A percentile compares a stretch with the other conserved stretches of the same genome.
Evolutionary conservation across 2,329 filamentous ascomycete species (phyloP).

Genomic region (Ascochyta pisi): DNA sequence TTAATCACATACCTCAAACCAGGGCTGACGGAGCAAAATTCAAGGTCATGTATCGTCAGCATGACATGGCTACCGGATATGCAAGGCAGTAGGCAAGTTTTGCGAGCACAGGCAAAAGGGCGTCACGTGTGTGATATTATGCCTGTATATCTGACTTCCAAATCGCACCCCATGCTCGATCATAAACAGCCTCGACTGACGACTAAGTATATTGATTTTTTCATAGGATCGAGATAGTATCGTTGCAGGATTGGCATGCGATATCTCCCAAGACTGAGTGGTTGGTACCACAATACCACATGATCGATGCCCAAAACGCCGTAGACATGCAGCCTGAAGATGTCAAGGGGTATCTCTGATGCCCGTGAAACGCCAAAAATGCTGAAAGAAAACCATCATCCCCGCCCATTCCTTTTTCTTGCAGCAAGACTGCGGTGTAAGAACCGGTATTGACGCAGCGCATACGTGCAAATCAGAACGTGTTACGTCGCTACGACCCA

Average conservation of each 20-base stretch:
- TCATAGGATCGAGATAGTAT: background rate
- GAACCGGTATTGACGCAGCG: background rate
- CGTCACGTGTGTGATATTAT: background rate
- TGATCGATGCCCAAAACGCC: constrained; percentile 5
- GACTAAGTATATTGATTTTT: background rate
- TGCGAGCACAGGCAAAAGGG: background rate
- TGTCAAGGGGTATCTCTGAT: constrained; percentile 18
- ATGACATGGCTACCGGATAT: no score
- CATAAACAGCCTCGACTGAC: background rate
- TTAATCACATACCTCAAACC: no score
- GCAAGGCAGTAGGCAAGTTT: no score
- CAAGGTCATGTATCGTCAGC: no score
- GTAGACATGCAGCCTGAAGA: constrained; percentile 14
- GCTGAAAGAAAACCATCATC: background rate
- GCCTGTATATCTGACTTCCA: background rate
- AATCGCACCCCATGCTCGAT: no score
- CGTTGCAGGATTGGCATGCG: background rate
- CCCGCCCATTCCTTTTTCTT: background rate
- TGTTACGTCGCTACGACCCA: background rate
- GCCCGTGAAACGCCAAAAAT: constrained; percentile 14
- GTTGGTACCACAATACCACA: background rate
- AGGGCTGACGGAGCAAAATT: no score
- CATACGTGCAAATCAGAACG: background rate
- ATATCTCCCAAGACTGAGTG: background rate
- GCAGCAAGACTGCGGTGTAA: background rate